Conservation (phyloP, 2,329 filamentous ascomycete genomes). For the Nothomitra cinnamomea region DNA sequence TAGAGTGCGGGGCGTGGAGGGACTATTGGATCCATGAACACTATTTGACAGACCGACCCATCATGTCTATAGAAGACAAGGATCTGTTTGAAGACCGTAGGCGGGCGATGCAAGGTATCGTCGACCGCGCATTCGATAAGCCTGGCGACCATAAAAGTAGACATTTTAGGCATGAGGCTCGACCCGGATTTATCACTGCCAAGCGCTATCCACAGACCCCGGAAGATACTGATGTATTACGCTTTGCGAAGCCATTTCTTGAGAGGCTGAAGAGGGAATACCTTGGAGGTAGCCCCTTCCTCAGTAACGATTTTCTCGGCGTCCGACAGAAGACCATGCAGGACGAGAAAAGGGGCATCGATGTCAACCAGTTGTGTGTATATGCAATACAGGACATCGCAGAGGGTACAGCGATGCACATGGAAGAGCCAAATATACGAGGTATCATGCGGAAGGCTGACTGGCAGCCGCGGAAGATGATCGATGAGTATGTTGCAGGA, state of each 20-base stretch:
- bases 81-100: conserved; percentile 12
- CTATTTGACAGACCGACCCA: conserved; percentile 3
- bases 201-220: conserved; percentile 17
- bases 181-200: conserved; percentile 12
- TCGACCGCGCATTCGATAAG: background rate
- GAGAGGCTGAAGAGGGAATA: conserved; percentile 14
- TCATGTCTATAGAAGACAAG: conserved; percentile 13
- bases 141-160: background rate
- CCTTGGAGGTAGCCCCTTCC: conserved; percentile 9
- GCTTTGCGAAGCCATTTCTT: conserved; percentile 10
- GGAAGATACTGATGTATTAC: conserved; percentile 11
- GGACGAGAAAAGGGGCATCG: background rate
- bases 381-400: conserved; percentile 16
- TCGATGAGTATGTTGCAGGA: background rate
- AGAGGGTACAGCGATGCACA: conserved; percentile 15
- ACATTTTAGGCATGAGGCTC: conserved; percentile 9
- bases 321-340: conserved; percentile 6
- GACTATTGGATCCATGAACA: background rate
- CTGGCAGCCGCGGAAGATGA: too few relatives aligned
- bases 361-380: conserved; percentile 12
- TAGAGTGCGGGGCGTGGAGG: background rate
- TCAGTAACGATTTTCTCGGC: conserved; percentile 1
- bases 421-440: conserved; percentile 21
- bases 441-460: conserved; percentile 12
- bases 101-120: background rate